A percentile compares a stretch with the other conserved stretches of the same genome.
Conservation (phyloP, 176 grass and related monocot species). For the Lolium multiflorum region DNA sequence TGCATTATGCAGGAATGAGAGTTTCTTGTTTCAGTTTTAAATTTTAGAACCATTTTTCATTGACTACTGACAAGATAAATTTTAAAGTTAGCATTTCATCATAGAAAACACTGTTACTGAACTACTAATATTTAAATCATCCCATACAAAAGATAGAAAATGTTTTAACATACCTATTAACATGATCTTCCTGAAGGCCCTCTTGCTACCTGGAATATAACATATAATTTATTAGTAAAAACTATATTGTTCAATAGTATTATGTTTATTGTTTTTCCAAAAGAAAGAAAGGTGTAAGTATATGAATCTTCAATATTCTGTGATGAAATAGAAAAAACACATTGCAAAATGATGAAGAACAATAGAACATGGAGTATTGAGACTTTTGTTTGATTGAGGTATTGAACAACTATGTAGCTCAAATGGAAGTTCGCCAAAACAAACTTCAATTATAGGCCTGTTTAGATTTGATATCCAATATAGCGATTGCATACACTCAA, state of each 20-base stretch:
- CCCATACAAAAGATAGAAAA: not conserved
- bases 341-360: not conserved
- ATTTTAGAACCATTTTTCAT: too few relatives aligned
- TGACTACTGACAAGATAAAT: too few relatives aligned
- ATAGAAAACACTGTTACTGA: not conserved
- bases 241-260: not conserved
- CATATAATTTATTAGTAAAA: not conserved
- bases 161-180: conserved; percentile 16
- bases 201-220: not conserved
- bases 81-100: too few relatives aligned
- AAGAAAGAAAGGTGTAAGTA: not conserved
- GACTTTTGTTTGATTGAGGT: too few relatives aligned
- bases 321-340: not conserved
- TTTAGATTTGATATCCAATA: too few relatives aligned
- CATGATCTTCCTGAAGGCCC: not conserved
- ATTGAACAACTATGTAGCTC: too few relatives aligned
- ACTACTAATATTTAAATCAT: not conserved
- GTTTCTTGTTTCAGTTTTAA: too few relatives aligned
- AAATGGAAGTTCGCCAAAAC: too few relatives aligned
- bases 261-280: not conserved
- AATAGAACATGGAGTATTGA: not conserved
- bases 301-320: not conserved
- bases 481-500: too few relatives aligned
- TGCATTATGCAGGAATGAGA: too few relatives aligned
- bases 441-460: too few relatives aligned